A percentile compares a stretch with the other conserved stretches of the same genome.
Conservation (phyloP, 768 basidiomycete genomes). For the Lentinula raphanica region DNA sequence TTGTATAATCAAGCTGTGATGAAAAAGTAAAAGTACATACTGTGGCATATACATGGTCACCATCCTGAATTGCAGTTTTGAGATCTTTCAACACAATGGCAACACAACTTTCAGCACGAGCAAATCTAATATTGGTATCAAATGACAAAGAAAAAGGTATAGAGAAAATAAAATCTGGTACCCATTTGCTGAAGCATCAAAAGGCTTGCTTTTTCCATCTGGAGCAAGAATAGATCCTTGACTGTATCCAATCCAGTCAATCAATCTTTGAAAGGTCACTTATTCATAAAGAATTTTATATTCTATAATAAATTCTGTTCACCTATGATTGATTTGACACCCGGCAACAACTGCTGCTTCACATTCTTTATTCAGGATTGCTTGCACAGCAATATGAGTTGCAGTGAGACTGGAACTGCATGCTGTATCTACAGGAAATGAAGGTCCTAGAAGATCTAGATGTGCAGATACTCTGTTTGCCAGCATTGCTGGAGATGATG, state of each 20-base stretch:
- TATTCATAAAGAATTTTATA: constrained; percentile 12
- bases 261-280: background rate
- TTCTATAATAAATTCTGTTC: constrained; percentile 27
- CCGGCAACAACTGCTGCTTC: constrained; percentile 43
- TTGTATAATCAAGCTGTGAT: no score
- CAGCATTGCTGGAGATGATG: constrained; percentile 26
- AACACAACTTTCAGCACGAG: constrained; percentile 31
- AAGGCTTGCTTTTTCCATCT: constrained; percentile 30
- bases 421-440: constrained; percentile 43
- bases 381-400: constrained; percentile 42
- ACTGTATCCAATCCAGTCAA: constrained; percentile 30
- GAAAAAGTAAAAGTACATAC: no score
- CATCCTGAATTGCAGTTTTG: constrained; percentile 30
- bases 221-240: constrained; percentile 32
- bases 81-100: constrained; percentile 35
- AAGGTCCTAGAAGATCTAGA: constrained; percentile 34
- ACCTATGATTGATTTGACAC: constrained; percentile 37
- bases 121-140: constrained; percentile 29
- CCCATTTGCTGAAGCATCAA: constrained; percentile 29
- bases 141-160: background rate
- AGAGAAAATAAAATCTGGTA: constrained; percentile 16
- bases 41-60: constrained; percentile 35
- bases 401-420: constrained; percentile 40
- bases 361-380: constrained; percentile 37
- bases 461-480: constrained; percentile 39